Evolutionary conservation across 208 protist genomes (phyloP).

Genomic region (Acanthamoeba culbertsoni): DNA sequence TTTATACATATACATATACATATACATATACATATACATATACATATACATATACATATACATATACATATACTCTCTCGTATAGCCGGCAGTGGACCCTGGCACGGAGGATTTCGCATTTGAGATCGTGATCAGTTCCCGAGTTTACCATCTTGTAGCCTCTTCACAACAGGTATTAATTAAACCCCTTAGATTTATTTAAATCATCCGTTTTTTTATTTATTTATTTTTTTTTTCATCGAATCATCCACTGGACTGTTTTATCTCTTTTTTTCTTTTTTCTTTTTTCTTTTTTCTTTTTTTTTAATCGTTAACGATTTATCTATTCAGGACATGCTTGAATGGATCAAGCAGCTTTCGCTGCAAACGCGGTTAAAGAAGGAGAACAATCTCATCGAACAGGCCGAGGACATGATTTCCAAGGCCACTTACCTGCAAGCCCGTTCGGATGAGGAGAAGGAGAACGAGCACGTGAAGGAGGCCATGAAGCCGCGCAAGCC

Average conservation of each 20-base stretch:
- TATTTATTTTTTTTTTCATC: too few relatives aligned
- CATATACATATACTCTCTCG: too few relatives aligned
- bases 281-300: too few relatives aligned
- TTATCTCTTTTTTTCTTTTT: too few relatives aligned
- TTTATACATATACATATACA: too few relatives aligned
- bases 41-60: too few relatives aligned
- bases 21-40: too few relatives aligned
- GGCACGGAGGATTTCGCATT: not conserved
- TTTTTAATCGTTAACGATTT: not conserved
- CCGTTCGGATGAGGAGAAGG: not conserved
- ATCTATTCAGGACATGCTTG: not conserved
- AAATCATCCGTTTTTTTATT: too few relatives aligned
- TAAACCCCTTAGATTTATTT: not conserved
- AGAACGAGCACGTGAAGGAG: too few relatives aligned
- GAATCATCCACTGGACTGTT: too few relatives aligned
- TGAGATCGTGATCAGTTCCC: not conserved
- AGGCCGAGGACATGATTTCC: conserved; percentile 22
- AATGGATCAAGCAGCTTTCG: conserved; percentile 12
- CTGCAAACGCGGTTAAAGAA: not conserved
- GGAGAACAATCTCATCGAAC: conserved; percentile 20
- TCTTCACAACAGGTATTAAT: not conserved
- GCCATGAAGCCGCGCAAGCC: too few relatives aligned
- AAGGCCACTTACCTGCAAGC: conserved; percentile 30
- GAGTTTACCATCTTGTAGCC: not conserved
- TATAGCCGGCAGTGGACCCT: not conserved